A percentile compares a stretch with the other conserved stretches of the same genome.
Conservation (phyloP, 2,329 filamentous ascomycete species). For the Trichoderma sp. region DNA sequence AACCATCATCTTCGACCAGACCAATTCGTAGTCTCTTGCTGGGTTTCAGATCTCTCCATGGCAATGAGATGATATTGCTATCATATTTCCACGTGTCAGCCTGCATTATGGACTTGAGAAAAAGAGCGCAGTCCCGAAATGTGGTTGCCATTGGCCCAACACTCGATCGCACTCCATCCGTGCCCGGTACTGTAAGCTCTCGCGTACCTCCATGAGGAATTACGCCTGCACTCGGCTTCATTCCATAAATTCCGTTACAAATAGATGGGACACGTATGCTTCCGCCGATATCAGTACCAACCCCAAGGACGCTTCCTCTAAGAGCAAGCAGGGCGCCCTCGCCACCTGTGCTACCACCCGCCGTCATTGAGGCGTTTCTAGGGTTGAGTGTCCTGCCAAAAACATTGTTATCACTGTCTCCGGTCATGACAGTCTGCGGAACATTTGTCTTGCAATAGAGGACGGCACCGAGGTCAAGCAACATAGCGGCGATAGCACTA, state of each 20-base stretch:
- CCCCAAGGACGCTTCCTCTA: conserved; percentile 34
- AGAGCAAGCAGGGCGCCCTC: conserved; percentile 38
- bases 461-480: conserved; percentile 32
- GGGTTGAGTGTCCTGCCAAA: conserved; percentile 38
- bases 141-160: conserved; percentile 35
- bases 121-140: conserved; percentile 24
- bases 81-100: conserved; percentile 38
- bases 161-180: conserved; percentile 34
- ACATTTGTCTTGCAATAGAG: conserved; percentile 29
- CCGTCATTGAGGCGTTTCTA: conserved; percentile 32
- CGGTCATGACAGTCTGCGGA: conserved; percentile 27
- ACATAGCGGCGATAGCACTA: conserved; percentile 30
- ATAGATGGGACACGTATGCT: conserved; percentile 34
- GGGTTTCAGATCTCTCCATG: conserved; percentile 31
- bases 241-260: conserved; percentile 32
- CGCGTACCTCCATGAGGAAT: conserved; percentile 35
- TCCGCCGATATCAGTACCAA: conserved; percentile 39
- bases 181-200: conserved; percentile 35
- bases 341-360: conserved; percentile 39
- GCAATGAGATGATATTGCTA: conserved; percentile 35
- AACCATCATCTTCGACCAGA: not conserved
- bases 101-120: conserved; percentile 32
- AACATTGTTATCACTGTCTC: conserved; percentile 36
- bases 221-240: conserved; percentile 27
- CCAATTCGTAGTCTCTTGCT: not conserved